Conservation (phyloP, 192 early-diverging fungal species). For the Blastocladiella britannica region DNA sequence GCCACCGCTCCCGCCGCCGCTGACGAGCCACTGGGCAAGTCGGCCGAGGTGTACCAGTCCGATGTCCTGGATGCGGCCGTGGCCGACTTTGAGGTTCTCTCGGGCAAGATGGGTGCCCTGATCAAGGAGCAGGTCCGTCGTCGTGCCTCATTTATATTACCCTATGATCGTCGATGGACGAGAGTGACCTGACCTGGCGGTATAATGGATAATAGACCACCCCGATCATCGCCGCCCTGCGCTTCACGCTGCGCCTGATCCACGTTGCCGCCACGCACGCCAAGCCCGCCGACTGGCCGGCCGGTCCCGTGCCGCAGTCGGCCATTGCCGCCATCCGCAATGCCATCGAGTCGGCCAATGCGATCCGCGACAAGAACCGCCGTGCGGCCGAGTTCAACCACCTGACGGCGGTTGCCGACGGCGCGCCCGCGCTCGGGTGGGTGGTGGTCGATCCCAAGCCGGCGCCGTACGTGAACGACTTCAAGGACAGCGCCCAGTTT, state of each 20-base stretch:
- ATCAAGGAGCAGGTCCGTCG: slow-evolving; percentile 35
- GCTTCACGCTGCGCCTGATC: slow-evolving; percentile 37
- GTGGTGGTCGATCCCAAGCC: slow-evolving; percentile 69
- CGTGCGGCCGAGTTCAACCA: slow-evolving; percentile 52
- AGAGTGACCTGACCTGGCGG: neutral
- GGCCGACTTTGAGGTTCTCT: slow-evolving; percentile 22
- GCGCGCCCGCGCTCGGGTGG: slow-evolving; percentile 81
- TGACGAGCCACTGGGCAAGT: no score
- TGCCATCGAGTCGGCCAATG: slow-evolving; percentile 39
- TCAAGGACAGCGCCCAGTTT: slow-evolving; percentile 80
- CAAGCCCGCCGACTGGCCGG: slow-evolving; percentile 45
- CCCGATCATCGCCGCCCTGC: neutral
- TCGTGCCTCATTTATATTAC: no score
- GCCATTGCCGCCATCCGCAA: slow-evolving; percentile 48
- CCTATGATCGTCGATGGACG: neutral
- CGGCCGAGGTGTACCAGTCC: slow-evolving; percentile 14
- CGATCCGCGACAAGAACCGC: slow-evolving; percentile 60
- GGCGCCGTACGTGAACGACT: slow-evolving; percentile 65
- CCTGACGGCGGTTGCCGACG: slow-evolving; percentile 67
- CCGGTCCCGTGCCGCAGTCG: slow-evolving; percentile 22
- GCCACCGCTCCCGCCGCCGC: slow-evolving; percentile 10
- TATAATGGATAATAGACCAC: neutral
- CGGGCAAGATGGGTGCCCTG: slow-evolving; percentile 23
- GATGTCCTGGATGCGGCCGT: slow-evolving; percentile 31
- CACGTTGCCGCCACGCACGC: slow-evolving; percentile 44